Base-by-base conservation (phyloP, 169 alveolate genomes). In the Cryptosporidium canis region DNA sequence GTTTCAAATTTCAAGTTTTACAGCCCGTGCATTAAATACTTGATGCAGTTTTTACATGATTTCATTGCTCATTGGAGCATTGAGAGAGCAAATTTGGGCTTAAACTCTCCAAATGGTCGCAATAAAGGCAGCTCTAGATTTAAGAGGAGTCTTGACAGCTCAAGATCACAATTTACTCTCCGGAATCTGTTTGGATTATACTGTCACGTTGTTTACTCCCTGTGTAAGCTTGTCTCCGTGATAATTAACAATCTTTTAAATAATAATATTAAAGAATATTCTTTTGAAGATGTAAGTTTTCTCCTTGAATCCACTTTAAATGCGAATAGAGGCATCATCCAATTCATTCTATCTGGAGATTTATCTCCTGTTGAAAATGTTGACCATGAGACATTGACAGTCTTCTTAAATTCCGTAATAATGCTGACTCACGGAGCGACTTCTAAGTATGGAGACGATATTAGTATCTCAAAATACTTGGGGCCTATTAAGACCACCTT, bases 11-110 rank as follows among this genome's bases (percentile, higher is more conserved):
- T 77, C n/a, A 77, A 77, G 35, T 77, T 77, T 14, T 58, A 27
- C 70, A 77, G 29, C 9, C 87, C 87, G 2, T 58, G 77, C 41
- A 63, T 77, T 18, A 77, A 44, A 44, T 77, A 77, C 21, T 41
- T 77, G 11, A 58, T 77, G 72, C 87, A 77, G 27, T 77, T 77
- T 58, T 47, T 77, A 1, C 72, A 58, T 27, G 87, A 77, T 21
- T 77, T 77, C 39, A 44, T 77, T 14, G 87, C 87, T 58, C 87
- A 77, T 44, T 77, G 87, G 87, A 77, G 55, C 29, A 39, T 77
- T 48, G 72, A 77, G 24, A 58, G 33, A 35, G 2, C 67, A 6
- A 33, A 72, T 21, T 44, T 16, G 21, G 24, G 24, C 63, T 51
- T 51, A n/a, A n/a, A 7, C 29, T 18, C 33, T 33, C 63, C n/a